Base-by-base conservation (phyloP, 202 grass and related monocot genomes). In the Carex arenaria region DNA sequence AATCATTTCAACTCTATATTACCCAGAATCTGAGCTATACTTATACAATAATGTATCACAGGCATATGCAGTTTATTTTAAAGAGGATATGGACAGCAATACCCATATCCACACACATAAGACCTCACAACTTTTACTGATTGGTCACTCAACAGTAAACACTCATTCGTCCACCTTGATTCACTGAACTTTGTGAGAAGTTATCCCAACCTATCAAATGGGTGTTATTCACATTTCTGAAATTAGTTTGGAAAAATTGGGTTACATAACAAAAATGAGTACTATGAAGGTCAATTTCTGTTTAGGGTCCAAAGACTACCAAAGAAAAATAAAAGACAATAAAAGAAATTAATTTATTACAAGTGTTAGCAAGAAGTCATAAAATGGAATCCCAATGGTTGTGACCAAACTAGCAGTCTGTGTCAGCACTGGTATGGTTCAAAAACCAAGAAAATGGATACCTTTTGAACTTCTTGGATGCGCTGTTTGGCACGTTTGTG, bases 381-480 rank as follows among this genome's bases (percentile, higher is more conserved):
- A 34, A 28, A 67, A 69, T 13, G 3, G 11, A 20, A 55, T 47
- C 40, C 11, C 52, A 80, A 36, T 67, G 18, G 26, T 10, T 56
- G 23, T 65, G 78, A 43, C 57, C 60, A 80, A 13, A 45, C 32
- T 80, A 80, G 11, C 77, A 52, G 10, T 64, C 43, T 61, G 31
- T 62, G 38, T 57, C 60, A 12, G 10, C n/a, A 15, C 60, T 61
- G 59, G 36, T 49, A 65, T 28, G 42, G 38, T 81, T 64, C 40
- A 23, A 49, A 80, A 59, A 55, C 1, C 59, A 9, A 79, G 28
- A 43, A 68, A 68, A 72, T 81, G 49, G 40, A 89, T 71, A 97
- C 94, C 94, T 97, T 99, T 72, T 96, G 97, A 84, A 94, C 81
- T 73, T 99, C 97, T 91, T 99, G 97, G 86, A 99, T 99, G 1